phyloP scores from a whole-genome alignment of 345 rosid species.

The Raphanus raphanistrum region DNA sequence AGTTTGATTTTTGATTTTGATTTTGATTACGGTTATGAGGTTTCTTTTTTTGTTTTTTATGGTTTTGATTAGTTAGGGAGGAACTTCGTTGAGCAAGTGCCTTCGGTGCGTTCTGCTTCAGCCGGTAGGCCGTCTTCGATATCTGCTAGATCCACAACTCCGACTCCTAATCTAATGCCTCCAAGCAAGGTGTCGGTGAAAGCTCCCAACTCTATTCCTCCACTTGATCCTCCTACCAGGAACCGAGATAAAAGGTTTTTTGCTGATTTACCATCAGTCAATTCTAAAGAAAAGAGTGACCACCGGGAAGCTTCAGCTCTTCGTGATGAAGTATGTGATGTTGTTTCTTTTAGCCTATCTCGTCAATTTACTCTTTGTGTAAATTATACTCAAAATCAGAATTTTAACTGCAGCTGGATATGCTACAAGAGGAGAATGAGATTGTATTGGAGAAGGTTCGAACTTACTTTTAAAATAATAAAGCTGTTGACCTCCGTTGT shows the following conservation, averaged over 20 bases:
- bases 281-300: conserved; percentile 63
- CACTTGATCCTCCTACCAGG: conserved; percentile 65
- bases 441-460: conserved; percentile 62
- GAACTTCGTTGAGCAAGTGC: conserved; percentile 74
- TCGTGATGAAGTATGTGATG: conserved; percentile 82
- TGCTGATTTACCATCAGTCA: conserved; percentile 56
- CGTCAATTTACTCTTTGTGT: not conserved
- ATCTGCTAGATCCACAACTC: conserved; percentile 51
- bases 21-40: not conserved
- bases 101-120: conserved; percentile 78
- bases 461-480: not conserved
- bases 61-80: conserved; percentile 84
- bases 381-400: not conserved
- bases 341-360: conserved; percentile 22
- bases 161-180: conserved; percentile 53
- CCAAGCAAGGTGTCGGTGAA: conserved; percentile 60
- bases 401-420: conserved; percentile 74
- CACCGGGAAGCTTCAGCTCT: conserved; percentile 94
- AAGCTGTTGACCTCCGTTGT: conserved; percentile 17
- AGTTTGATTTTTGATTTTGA: conserved; percentile 21
- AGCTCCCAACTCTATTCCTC: conserved; percentile 58
- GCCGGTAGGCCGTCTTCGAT: conserved; percentile 73
- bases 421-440: conserved; percentile 95
- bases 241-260: conserved; percentile 59
- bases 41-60: conserved; percentile 34